A percentile compares a stretch with the other conserved stretches of the same genome.
These are phyloP conservation scores for Glutinoglossum americanum DNA, from an alignment of 495 filamentous ascomycete species.

Conservation along the genomic window DNA sequence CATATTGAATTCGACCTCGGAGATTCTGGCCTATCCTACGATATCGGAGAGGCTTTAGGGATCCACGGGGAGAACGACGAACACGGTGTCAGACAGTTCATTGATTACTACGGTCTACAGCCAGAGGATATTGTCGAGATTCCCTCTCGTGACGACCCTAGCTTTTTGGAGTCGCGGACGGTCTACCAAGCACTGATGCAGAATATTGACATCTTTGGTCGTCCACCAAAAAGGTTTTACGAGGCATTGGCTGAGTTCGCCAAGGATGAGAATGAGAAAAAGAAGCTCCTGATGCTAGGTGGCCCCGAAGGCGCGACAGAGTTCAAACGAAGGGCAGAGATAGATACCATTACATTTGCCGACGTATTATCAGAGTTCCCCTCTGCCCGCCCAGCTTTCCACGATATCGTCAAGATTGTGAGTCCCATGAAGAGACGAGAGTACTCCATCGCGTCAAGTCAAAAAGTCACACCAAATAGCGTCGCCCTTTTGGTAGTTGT, in stretches of 20 bases:
- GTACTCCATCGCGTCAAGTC: conserved; percentile 92
- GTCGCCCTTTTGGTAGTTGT: conserved; percentile 94
- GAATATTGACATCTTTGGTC: conserved; percentile 92
- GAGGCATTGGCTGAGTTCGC: conserved; percentile 79
- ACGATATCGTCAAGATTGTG: conserved; percentile 77
- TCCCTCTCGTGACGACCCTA: conserved; percentile 60
- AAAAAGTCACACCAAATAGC: conserved; percentile 68
- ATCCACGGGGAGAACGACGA: conserved; percentile 88
- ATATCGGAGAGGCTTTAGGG: conserved; percentile 95
- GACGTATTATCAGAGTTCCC: conserved; percentile 75
- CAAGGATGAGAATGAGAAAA: conserved; percentile 59
- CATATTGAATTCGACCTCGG: conserved; percentile 97
- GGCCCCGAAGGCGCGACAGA: conserved; percentile 72
- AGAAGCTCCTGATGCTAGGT: conserved; percentile 51
- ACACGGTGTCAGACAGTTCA: conserved; percentile 59
- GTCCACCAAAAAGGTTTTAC: conserved; percentile 93
- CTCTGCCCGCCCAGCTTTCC: conserved; percentile 74
- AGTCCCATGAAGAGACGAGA: conserved; percentile 85
- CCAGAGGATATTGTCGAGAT: conserved; percentile 72
- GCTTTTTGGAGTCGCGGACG: conserved; percentile 67
- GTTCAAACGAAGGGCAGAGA: conserved; percentile 85
- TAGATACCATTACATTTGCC: conserved; percentile 81
- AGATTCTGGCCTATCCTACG: conserved; percentile 72
- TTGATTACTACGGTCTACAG: conserved; percentile 68
- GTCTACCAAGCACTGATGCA: conserved; percentile 83